Evolutionary conservation across 306 rosid genomes (phyloP).

Genomic region (Hippophae gyantsensis): DNA sequence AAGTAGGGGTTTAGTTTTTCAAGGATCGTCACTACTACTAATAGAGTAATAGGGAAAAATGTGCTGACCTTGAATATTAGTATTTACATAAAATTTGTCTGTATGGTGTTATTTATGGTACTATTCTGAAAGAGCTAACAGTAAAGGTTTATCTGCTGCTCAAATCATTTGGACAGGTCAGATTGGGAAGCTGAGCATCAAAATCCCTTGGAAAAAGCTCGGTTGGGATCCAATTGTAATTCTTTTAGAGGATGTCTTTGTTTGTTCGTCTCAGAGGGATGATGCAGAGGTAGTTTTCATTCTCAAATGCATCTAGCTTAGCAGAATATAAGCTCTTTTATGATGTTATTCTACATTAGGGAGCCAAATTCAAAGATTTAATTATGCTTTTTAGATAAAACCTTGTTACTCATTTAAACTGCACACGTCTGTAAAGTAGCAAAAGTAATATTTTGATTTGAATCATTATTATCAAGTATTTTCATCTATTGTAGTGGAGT

Average conservation of each 20-base stretch:
- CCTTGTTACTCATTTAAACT: no score
- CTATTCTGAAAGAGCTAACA: no score
- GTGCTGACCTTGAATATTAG: no score
- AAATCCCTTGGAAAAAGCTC: conserved; percentile 96
- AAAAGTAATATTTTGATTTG: neutral
- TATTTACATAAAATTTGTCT: no score
- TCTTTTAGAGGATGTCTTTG: conserved; percentile 61
- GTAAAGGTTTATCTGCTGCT: no score
- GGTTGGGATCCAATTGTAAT: conserved; percentile 88
- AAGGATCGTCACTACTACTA: no score
- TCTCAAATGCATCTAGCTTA: conserved; percentile 1
- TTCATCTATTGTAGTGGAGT: conserved; percentile 63
- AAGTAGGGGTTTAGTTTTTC: no score
- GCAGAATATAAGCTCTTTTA: neutral
- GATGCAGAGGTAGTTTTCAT: conserved; percentile 64
- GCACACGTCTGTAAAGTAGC: neutral
- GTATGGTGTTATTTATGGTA: no score
- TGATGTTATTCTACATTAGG: no score
- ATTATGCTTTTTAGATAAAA: no score
- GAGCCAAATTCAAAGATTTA: no score
- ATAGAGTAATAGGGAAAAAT: no score
- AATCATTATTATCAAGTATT: conserved; percentile 14
- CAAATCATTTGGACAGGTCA: conserved; percentile 41
- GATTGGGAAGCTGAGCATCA: conserved; percentile 87
- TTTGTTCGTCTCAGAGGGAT: conserved; percentile 77